A percentile compares a stretch with the other conserved stretches of the same genome.
Evolutionary conservation across 352 stramenopile genomes (phyloP).

Genomic region (Thraustochytrium sp.): DNA sequence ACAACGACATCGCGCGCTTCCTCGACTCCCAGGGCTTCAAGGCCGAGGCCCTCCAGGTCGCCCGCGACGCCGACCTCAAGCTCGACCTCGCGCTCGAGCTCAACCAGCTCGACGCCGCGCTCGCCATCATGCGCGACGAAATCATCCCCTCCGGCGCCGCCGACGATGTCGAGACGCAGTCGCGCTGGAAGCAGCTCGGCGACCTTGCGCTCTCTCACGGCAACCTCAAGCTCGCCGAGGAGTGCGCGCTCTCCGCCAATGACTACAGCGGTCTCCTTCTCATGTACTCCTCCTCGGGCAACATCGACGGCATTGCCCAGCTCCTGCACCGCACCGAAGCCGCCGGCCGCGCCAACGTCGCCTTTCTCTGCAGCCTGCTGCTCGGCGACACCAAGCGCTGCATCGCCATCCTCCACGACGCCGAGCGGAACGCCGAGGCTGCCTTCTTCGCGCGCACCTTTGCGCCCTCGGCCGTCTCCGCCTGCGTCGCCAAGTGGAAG

Average conservation of each 20-base stretch:
- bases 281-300: constrained; percentile 89
- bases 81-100: constrained; percentile 97
- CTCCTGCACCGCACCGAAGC: constrained; percentile 77
- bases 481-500: constrained; percentile 94
- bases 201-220: constrained; percentile 59
- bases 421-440: constrained; percentile 90
- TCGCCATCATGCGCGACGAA: constrained; percentile 64
- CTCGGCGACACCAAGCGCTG: constrained; percentile 89
- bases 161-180: constrained; percentile 88
- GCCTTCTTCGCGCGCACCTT: constrained; percentile 98
- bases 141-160: constrained; percentile 57
- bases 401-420: constrained; percentile 87
- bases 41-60: constrained; percentile 82
- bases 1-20: constrained; percentile 83
- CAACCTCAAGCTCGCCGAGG: constrained; percentile 77
- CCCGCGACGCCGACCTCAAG: constrained; percentile 79
- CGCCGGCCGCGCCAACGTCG: constrained; percentile 64
- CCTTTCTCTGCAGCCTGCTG: constrained; percentile 89
- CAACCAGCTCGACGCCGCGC: constrained; percentile 86
- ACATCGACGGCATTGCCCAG: constrained; percentile 78
- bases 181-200: constrained; percentile 95
- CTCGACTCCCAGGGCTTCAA: constrained; percentile 98
- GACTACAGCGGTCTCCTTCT: constrained; percentile 94
- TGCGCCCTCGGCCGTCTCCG: constrained; percentile 83
- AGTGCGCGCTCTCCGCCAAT: constrained; percentile 84